phyloP scores from a whole-genome alignment of 2,329 filamentous ascomycete genomes.

The Penicillium psychrosexuale region DNA sequence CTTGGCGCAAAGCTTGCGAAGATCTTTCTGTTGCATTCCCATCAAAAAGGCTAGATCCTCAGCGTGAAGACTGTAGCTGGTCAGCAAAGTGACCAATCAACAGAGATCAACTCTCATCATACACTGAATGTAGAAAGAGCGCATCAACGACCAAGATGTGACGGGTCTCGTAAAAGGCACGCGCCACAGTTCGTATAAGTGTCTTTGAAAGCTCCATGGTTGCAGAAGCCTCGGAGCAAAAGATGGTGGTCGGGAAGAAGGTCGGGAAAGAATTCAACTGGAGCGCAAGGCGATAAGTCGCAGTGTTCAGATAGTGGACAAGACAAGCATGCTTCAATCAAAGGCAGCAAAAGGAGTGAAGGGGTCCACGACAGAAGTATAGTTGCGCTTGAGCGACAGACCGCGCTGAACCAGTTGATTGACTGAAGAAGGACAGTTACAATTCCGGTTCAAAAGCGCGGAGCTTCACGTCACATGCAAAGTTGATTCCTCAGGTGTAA shows the following conservation, averaged over 20 bases:
- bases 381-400: slow-evolving; percentile 1
- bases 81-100: slow-evolving; percentile 14
- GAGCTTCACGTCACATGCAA: slow-evolving; percentile 13
- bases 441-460: slow-evolving; percentile 4
- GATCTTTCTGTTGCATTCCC: slow-evolving; percentile 84
- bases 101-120: slow-evolving; percentile 36
- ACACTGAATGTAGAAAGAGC: slow-evolving; percentile 69
- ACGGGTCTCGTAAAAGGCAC: slow-evolving; percentile 82
- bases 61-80: slow-evolving; percentile 64
- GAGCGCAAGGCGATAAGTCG: slow-evolving; percentile 7
- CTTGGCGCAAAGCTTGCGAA: slow-evolving; percentile 83
- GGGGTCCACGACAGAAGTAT: background rate
- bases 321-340: slow-evolving; percentile 1
- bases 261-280: background rate
- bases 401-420: slow-evolving; percentile 8
- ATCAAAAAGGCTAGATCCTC: slow-evolving; percentile 84
- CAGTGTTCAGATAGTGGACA: background rate
- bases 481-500: slow-evolving; percentile 11
- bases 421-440: slow-evolving; percentile 1
- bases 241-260: background rate
- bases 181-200: slow-evolving; percentile 79
- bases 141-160: slow-evolving; percentile 81
- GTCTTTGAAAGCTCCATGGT: slow-evolving; percentile 67
- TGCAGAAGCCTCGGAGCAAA: background rate
- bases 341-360: slow-evolving; percentile 3